Percentiles rank a stretch among this genome's conserved stretches.
Conservation (phyloP, 441 rosid genomes). For the Capsella rubella region DNA sequence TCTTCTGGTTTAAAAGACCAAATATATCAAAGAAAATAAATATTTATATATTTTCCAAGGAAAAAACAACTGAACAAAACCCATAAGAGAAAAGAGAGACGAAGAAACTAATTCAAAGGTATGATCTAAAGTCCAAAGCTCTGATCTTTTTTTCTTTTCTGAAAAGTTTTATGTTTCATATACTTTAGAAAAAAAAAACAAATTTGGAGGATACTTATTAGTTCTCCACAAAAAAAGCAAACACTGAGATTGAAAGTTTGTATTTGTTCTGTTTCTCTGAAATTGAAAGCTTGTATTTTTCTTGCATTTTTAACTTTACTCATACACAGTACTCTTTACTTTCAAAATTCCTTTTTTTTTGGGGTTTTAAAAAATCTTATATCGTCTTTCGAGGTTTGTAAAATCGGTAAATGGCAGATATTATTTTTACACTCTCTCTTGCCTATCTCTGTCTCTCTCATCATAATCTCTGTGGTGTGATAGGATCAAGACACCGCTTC, state of each 20-base stretch:
- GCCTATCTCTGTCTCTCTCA: slow-evolving; percentile 1
- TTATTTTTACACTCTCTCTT: neutral
- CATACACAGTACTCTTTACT: neutral
- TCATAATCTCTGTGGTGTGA: slow-evolving; percentile 27
- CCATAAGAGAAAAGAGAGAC: slow-evolving; percentile 10
- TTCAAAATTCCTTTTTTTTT: neutral
- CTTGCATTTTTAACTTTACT: neutral
- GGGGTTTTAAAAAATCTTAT: neutral
- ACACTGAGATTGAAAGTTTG: neutral
- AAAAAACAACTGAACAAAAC: neutral
- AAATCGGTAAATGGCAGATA: slow-evolving; percentile 18
- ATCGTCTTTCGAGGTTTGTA: slow-evolving; percentile 25
- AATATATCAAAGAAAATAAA: neutral
- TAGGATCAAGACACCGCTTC: slow-evolving; percentile 43
- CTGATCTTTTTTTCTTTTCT: neutral
- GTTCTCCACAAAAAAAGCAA: neutral
- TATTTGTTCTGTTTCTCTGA: neutral
- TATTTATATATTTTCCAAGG: neutral
- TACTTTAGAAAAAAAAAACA: neutral
- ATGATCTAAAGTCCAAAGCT: slow-evolving; percentile 28
- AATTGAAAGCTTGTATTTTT: slow-evolving; percentile 35
- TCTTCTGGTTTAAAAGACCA: neutral
- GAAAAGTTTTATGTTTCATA: neutral
- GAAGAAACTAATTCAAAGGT: slow-evolving; percentile 45
- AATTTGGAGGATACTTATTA: neutral